These are phyloP conservation scores for Pestalotiopsis sp. DNA, from an alignment of 2,329 filamentous ascomycete species.

Conservation along the genomic window DNA sequence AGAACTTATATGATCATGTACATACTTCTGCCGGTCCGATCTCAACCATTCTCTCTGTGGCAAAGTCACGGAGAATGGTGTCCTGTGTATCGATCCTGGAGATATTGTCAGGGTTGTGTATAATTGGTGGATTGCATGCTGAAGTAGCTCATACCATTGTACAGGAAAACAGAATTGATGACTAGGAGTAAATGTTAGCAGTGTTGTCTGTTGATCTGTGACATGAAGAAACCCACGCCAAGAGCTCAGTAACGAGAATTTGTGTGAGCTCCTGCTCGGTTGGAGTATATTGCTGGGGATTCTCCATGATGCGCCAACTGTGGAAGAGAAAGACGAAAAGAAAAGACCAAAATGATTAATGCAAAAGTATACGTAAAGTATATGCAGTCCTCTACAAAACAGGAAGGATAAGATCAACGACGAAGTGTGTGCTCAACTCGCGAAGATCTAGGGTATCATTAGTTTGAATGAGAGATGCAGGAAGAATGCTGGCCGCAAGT, in stretches of 20 bases:
- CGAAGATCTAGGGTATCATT: neutral
- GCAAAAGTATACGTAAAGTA: neutral
- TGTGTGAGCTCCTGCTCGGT: conserved; percentile 15
- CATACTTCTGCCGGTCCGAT: conserved; percentile 34
- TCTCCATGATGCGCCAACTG: neutral
- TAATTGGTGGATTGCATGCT: no score
- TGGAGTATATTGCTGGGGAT: conserved; percentile 4
- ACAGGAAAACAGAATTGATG: conserved; percentile 15
- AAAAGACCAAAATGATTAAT: neutral
- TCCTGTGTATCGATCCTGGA: conserved; percentile 40
- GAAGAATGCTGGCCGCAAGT: neutral
- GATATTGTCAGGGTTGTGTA: conserved; percentile 8
- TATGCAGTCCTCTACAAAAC: neutral
- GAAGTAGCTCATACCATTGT: conserved; percentile 11
- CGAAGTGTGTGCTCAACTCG: neutral
- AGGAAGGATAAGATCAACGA: neutral
- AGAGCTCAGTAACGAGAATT: conserved; percentile 26
- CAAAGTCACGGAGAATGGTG: conserved; percentile 25
- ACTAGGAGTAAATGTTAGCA: conserved; percentile 1
- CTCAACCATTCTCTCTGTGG: conserved; percentile 36
- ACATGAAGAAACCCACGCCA: conserved; percentile 24
- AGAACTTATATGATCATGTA: neutral
- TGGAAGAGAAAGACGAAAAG: neutral
- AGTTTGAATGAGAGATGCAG: neutral
- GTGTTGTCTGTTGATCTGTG: neutral